Percentiles rank a stretch among this genome's conserved stretches.
These are phyloP conservation scores for Nemania bipapillata DNA, from an alignment of 2,329 filamentous ascomycete genomes.

Conservation along the genomic window DNA sequence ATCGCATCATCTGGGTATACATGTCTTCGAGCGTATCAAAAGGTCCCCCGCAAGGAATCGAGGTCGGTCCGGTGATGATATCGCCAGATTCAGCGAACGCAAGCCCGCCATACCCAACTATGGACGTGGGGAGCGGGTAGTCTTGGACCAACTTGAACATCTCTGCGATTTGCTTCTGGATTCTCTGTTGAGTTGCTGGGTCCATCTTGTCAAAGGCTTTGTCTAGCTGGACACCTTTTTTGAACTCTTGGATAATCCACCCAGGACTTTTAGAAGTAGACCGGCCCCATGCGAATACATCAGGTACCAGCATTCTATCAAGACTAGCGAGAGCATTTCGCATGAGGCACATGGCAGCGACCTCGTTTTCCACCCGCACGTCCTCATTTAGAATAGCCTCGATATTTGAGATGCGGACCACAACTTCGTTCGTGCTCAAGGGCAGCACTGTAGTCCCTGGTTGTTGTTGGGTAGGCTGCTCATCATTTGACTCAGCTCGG, in stretches of 20 bases:
- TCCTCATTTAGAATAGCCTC: conserved; percentile 26
- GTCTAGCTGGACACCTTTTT: conserved; percentile 22
- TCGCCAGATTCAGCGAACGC: conserved; percentile 12
- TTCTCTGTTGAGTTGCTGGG: conserved; percentile 7
- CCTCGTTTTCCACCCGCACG: conserved; percentile 26
- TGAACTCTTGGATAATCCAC: conserved; percentile 28
- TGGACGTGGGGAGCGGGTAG: background rate
- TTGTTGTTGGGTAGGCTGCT: conserved; percentile 14
- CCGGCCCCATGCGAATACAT: conserved; percentile 25
- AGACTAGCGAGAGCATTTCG: conserved; percentile 22
- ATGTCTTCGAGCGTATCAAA: conserved; percentile 10
- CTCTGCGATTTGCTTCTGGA: conserved; percentile 14
- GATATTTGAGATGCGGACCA: conserved; percentile 26
- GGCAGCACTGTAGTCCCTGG: conserved; percentile 21
- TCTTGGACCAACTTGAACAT: conserved; percentile 18
- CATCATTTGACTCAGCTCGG: conserved; percentile 4
- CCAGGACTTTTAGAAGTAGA: conserved; percentile 22
- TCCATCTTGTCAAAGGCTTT: conserved; percentile 22
- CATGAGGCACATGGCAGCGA: conserved; percentile 27
- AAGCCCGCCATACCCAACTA: conserved; percentile 18
- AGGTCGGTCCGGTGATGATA: conserved; percentile 6
- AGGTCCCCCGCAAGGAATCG: conserved; percentile 14
- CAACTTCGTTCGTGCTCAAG: conserved; percentile 25
- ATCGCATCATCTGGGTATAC: conserved; percentile 16
- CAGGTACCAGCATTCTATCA: conserved; percentile 21